Evolutionary conservation across 2,329 filamentous ascomycete species (phyloP), one percentile per base, ranked within the genome.

Genomic region (Pestalotiopsis sp.): DNA sequence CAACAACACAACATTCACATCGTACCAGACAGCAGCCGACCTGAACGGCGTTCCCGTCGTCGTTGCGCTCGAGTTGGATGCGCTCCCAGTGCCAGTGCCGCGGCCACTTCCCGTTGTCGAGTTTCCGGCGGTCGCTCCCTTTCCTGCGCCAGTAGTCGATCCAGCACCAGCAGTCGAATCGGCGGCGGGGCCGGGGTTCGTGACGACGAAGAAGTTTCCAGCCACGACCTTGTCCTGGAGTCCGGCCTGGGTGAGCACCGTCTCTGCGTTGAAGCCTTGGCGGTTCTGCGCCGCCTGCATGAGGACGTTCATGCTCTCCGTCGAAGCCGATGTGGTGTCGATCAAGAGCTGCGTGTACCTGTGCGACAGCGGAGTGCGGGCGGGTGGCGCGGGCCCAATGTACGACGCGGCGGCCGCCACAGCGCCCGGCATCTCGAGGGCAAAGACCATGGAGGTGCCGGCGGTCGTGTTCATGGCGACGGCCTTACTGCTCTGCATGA

Each of bases 141-240:
- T 63, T 36, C 61, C 59, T 20, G 61, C 25, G 31, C 31, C 27
- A 2, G 27, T 31, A 31, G 27, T 7, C 27, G 27, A 31, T 23
- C 25, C 27, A 38, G 41, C 52, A 13, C 63, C 49, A 27, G 64
- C 20, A 11, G 64, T 49, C 41, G 64, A 52, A 31, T 69, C 64
- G 25, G 31, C 14, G 61, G 61, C 71, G 31, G 75, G 73, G 3
- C 76, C 76, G 0, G 75, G 71, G 61, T 78, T 78, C n/a, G 77
- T 77, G 38, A 79, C 77, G 27, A 76, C 76, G 72, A 79, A 80
- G 68, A 73, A 79, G 69, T 79, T 79, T 4, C 76, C 77, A 0
- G 78, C 78, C n/a, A 79, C 67, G n/a, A 79, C 76, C 61, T 77
- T 78, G 61, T 74, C 72, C 41, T 63, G 72, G 7, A 79, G 68